Evolutionary conservation across 2,329 filamentous ascomycete species (phyloP), one percentile per base, ranked within the genome.

Genomic region (Botrytis porri): DNA sequence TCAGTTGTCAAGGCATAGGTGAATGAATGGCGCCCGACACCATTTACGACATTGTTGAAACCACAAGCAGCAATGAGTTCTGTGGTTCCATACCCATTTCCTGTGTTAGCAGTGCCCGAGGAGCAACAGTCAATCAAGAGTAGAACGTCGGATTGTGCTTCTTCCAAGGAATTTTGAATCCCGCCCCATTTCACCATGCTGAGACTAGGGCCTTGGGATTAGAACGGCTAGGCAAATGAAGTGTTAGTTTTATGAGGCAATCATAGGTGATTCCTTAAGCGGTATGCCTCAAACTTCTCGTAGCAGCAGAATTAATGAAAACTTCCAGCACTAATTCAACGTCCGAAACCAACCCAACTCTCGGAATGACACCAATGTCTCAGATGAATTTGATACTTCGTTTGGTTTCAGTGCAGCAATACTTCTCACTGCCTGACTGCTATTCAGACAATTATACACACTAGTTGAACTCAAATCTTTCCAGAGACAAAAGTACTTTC

Each of bases 111-210:
- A 83, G 84, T 41, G 88, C 88, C 78, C 80, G 86, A 2, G 83
- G 86, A 69, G 82, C 83, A 0, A 83, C 85, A 3, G 83, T 88
- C 75, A 87, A 88, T 86, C 75, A 86, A 85, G 76, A 80, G 88
- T 0, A 80, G 88, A 83, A 85, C 66, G 80, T 79, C 59, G 83
- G 79, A 51, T 94, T 0, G 93, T 97, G 18, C 85, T 89, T 1
- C 82, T 88, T 6, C 88, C 91, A 1, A 84, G 86, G 41, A 86
- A 91, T 76, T 90, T 91, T 32, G 85, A 88, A 41, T 83, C 92
- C 37, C 98, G 95, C 76, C 93, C 95, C 0, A 95, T 98, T 75
- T 98, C 95, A 83, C 83, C n/a, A 16, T 45, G 16, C 32, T 45
- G 18, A 45, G 45, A 29, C 39, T 35, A 18, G 39, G 62, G 20